These are phyloP conservation scores for Allantophomopsis lycopodina DNA, from an alignment of 2,329 filamentous ascomycete species.

Conservation along the genomic window DNA sequence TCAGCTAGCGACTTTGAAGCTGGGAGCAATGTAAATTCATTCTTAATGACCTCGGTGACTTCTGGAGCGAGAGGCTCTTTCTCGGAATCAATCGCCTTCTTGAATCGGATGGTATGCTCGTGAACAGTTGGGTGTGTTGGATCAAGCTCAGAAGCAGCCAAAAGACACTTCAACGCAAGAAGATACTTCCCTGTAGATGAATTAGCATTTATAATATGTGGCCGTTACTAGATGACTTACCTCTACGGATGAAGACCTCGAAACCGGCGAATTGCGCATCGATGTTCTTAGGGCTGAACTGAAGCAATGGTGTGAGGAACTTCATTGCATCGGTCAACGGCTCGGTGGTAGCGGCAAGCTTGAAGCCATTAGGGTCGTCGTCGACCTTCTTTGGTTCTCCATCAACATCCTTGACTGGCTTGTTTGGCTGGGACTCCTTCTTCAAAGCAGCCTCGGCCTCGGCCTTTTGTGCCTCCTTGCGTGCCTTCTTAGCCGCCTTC, in stretches of 20 bases:
- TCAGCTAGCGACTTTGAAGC: constrained; percentile 42
- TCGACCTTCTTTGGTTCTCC: constrained; percentile 75
- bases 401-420: constrained; percentile 42
- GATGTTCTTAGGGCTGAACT: constrained; percentile 68
- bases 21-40: constrained; percentile 49
- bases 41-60: constrained; percentile 54
- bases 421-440: constrained; percentile 75
- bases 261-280: constrained; percentile 78
- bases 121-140: constrained; percentile 58
- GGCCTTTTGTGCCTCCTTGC: constrained; percentile 61
- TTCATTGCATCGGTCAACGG: constrained; percentile 80
- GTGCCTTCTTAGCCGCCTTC: constrained; percentile 88
- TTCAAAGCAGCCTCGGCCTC: constrained; percentile 65
- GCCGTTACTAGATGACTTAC: constrained; percentile 34
- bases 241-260: constrained; percentile 73
- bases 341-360: constrained; percentile 67
- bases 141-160: constrained; percentile 58
- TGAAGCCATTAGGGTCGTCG: constrained; percentile 70
- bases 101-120: constrained; percentile 60
- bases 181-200: constrained; percentile 60
- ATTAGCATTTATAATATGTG: constrained; percentile 13
- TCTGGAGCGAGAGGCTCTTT: constrained; percentile 47
- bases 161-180: constrained; percentile 75
- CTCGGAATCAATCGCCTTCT: constrained; percentile 41
- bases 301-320: constrained; percentile 68